A percentile compares a stretch with the other conserved stretches of the same genome.
Conservation (phyloP, 805 yeast species). For the Tetrapisispora pingtungensis region DNA sequence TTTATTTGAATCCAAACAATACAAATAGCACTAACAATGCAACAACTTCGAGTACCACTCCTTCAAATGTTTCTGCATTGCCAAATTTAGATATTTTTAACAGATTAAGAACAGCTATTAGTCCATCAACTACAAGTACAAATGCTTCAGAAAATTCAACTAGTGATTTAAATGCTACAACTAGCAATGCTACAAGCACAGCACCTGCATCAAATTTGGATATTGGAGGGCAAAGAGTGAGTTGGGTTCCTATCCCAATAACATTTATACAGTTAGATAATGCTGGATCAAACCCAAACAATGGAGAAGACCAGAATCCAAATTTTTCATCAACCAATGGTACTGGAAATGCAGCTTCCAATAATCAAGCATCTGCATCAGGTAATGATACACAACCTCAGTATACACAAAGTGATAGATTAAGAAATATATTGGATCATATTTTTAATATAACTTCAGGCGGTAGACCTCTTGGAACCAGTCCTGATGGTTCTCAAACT, state of each 20-base stretch:
- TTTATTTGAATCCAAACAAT: neutral
- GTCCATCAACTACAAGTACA: neutral
- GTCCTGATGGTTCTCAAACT: neutral
- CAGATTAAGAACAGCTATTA: neutral
- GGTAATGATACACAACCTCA: neutral
- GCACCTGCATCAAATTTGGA: constrained; percentile 1
- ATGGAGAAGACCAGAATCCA: neutral
- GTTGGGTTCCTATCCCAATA: constrained; percentile 15
- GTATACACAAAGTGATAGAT: constrained; percentile 14
- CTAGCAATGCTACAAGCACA: constrained; percentile 1
- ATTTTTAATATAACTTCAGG: constrained; percentile 9
- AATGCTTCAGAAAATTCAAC: neutral
- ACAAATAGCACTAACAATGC: neutral
- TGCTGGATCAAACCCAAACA: neutral
- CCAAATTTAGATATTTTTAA: neutral
- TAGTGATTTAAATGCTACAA: neutral
- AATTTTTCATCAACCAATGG: too few species aligned
- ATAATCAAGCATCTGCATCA: neutral
- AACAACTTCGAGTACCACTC: neutral
- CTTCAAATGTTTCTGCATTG: neutral
- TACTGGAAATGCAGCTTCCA: neutral
- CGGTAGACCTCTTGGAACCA: neutral
- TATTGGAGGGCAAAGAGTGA: constrained; percentile 5
- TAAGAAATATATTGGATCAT: constrained; percentile 17
- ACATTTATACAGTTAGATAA: constrained; percentile 6